A percentile compares a stretch with the other conserved stretches of the same genome.
Evolutionary conservation across 2,329 filamentous ascomycete species (phyloP).

Genomic region (Nigrospora osmanthi): DNA sequence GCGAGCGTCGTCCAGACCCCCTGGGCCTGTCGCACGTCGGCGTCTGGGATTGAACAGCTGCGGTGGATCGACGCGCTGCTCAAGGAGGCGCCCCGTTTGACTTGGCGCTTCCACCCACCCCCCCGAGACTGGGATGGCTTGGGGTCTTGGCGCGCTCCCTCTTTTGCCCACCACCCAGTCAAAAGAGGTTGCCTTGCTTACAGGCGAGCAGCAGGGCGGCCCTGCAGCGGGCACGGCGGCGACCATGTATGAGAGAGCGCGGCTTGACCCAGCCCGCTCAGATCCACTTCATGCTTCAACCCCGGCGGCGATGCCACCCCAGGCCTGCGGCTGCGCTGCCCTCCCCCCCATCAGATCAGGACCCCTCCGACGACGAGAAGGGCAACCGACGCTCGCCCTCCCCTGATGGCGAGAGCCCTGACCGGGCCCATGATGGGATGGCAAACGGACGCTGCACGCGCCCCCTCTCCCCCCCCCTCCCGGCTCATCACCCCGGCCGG

Average conservation of each 20-base stretch:
- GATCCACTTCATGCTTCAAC: conserved; percentile 2
- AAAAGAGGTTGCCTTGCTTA: background rate
- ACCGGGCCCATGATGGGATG: too few species aligned
- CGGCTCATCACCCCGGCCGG: too few species aligned
- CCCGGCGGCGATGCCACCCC: background rate
- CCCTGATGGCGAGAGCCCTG: too few species aligned
- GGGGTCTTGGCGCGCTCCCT: conserved; percentile 5
- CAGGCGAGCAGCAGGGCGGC: too few species aligned
- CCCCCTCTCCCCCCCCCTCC: too few species aligned
- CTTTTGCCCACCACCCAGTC: conserved; percentile 3
- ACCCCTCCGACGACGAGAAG: too few species aligned
- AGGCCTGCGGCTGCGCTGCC: too few species aligned
- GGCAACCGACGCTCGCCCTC: too few species aligned
- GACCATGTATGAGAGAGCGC: background rate
- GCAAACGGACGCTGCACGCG: too few species aligned
- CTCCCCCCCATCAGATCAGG: too few species aligned
- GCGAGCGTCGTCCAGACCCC: background rate
- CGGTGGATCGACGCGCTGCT: conserved; percentile 11
- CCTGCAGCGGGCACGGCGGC: background rate
- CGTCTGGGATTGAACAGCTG: background rate
- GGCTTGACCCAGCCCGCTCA: background rate
- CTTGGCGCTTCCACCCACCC: too few species aligned
- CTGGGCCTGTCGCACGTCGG: background rate
- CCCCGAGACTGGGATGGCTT: conserved; percentile 7
- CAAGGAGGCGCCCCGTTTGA: conserved; percentile 13